These are phyloP conservation scores for Didymella glomerata DNA, from an alignment of 2,329 filamentous ascomycete species.

Conservation along the genomic window DNA sequence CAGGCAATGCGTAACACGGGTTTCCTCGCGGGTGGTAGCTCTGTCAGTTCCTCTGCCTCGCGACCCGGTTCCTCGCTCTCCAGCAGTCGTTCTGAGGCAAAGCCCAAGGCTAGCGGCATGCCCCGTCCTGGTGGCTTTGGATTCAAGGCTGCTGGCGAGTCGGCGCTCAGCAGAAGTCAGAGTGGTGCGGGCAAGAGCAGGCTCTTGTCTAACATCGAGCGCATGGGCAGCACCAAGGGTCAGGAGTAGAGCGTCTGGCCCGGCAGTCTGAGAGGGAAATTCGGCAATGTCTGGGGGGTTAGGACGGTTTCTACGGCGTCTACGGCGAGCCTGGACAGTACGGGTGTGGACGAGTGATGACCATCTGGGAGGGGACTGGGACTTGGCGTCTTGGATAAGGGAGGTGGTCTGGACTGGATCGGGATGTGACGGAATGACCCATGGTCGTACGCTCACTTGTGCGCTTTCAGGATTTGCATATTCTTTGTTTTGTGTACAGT, in stretches of 20 bases:
- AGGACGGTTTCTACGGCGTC: constrained; percentile 13
- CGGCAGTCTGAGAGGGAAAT: constrained; percentile 9
- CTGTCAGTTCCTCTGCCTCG: constrained; percentile 22
- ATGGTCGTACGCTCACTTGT: constrained; percentile 9
- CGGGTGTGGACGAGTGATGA: constrained; percentile 12
- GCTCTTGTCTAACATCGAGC: constrained; percentile 86
- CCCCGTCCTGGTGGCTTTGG: constrained; percentile 63
- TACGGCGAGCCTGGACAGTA: constrained; percentile 7
- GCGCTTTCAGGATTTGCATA: not conserved
- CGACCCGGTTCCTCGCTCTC: constrained; percentile 42
- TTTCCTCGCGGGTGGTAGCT: constrained; percentile 39
- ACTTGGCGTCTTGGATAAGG: constrained; percentile 11
- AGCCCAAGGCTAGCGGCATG: constrained; percentile 64
- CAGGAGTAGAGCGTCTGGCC: constrained; percentile 33
- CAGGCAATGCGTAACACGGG: constrained; percentile 44
- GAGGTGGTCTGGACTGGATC: not conserved
- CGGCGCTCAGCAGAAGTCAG: constrained; percentile 44
- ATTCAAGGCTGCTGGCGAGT: constrained; percentile 36
- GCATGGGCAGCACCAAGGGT: constrained; percentile 71
- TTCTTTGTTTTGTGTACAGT: not conserved
- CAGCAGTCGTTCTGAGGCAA: constrained; percentile 35
- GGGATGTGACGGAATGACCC: constrained; percentile 7
- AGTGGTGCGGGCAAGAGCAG: constrained; percentile 64
- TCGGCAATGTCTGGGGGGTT: constrained; percentile 12
- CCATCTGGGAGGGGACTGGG: not conserved